These are phyloP conservation scores for Penicillium mononematosum DNA, from an alignment of 495 filamentous ascomycete genomes.

Conservation along the genomic window DNA sequence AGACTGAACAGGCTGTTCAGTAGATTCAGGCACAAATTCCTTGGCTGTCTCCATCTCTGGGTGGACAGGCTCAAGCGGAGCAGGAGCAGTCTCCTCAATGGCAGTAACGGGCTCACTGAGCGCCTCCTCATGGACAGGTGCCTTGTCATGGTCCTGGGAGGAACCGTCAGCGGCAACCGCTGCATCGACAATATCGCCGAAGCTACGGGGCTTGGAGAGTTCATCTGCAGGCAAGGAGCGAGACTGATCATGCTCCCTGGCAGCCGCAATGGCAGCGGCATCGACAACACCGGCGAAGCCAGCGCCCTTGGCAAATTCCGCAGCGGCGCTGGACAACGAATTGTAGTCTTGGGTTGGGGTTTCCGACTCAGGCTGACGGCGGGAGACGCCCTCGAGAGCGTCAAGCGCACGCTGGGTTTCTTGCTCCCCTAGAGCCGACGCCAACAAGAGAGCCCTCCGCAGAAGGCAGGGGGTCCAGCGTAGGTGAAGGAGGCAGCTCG, in stretches of 20 bases:
- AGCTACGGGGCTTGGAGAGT: constrained; percentile 9
- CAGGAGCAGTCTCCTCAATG: constrained; percentile 16
- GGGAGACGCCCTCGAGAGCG: background rate
- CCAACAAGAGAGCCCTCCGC: constrained; percentile 39
- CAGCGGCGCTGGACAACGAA: background rate
- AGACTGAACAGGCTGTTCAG: constrained; percentile 4
- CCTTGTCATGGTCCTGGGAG: constrained; percentile 1
- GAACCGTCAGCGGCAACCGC: constrained; percentile 21
- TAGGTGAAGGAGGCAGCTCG: constrained; percentile 30
- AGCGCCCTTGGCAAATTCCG: constrained; percentile 7
- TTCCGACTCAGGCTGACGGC: constrained; percentile 10
- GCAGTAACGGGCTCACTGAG: constrained; percentile 20
- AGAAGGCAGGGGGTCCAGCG: constrained; percentile 33
- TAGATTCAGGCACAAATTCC: constrained; percentile 7
- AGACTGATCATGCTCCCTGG: constrained; percentile 11
- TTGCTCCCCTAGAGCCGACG: constrained; percentile 2
- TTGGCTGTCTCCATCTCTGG: constrained; percentile 11
- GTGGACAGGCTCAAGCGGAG: background rate
- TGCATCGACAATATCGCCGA: constrained; percentile 30
- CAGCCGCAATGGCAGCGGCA: constrained; percentile 31
- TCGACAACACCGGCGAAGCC: constrained; percentile 31
- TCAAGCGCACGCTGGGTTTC: constrained; percentile 15
- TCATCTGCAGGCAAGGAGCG: background rate
- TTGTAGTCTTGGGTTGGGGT: constrained; percentile 26
- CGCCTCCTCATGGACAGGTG: background rate